phyloP scores from a whole-genome alignment of 1,139 yeast species.

The Kodamaea anthophila region DNA sequence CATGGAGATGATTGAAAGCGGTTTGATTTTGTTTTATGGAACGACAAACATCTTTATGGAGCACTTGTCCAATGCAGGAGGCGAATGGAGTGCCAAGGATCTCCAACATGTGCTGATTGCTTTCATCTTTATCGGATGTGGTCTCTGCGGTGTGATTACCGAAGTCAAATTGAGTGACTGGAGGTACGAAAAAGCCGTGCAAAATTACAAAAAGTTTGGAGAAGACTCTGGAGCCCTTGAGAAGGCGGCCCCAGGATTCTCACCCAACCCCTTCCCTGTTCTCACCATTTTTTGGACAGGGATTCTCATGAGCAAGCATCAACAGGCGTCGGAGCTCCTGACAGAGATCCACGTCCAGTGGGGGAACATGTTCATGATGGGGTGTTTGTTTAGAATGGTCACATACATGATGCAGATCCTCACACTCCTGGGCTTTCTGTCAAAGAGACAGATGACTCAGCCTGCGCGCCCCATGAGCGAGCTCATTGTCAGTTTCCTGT shows the following conservation, averaged over 20 bases:
- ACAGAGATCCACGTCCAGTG: constrained; percentile 83
- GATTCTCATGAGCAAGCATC: constrained; percentile 89
- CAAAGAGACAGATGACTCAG: constrained; percentile 34
- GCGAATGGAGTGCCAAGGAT: constrained; percentile 86
- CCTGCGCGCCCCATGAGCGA: constrained; percentile 72
- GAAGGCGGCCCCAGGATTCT: constrained; percentile 63
- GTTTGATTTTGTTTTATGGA: constrained; percentile 80
- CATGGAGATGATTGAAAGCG: constrained; percentile 81
- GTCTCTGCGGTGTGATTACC: constrained; percentile 79
- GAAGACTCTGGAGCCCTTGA: constrained; percentile 7
- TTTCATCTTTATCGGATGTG: constrained; percentile 88
- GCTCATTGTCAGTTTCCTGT: constrained; percentile 66
- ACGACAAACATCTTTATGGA: constrained; percentile 83
- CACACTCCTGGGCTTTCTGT: constrained; percentile 30
- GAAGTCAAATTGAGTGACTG: constrained; percentile 53
- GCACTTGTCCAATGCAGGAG: constrained; percentile 69
- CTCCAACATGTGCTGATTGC: constrained; percentile 94
- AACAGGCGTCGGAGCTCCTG: constrained; percentile 72
- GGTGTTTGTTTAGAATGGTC: constrained; percentile 65
- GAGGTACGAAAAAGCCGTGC: constrained; percentile 38
- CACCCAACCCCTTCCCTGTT: constrained; percentile 91
- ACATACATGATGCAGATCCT: constrained; percentile 59
- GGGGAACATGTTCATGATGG: constrained; percentile 79
- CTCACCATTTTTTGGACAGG: constrained; percentile 96
- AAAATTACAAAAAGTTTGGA: constrained; percentile 9